Conservation (phyloP, 129 eudicot genomes). For the Silybum marianum region DNA sequence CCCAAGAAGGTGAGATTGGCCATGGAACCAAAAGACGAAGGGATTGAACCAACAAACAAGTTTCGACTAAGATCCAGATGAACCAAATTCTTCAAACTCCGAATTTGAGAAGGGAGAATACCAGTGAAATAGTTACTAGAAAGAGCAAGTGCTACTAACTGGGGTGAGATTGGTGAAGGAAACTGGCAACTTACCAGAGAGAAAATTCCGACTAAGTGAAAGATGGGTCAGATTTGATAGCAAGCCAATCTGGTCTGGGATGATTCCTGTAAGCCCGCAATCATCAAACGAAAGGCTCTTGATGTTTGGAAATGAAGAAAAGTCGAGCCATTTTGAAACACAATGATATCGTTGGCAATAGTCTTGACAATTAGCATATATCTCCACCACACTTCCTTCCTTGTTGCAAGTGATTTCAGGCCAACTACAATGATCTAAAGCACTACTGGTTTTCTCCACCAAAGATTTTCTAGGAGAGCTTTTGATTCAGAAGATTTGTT, state of each 20-base stretch:
- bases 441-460: no score
- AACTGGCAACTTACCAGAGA: neutral
- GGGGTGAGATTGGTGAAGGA: conserved; percentile 15
- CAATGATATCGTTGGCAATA: no score
- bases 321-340: no score
- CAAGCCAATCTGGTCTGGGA: neutral
- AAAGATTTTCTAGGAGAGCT: no score
- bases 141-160: conserved; percentile 5
- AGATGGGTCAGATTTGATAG: neutral
- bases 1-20: neutral
- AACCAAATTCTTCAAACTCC: neutral
- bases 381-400: no score
- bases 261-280: no score
- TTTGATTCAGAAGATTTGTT: neutral
- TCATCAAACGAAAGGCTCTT: no score
- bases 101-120: neutral
- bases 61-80: neutral
- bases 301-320: no score
- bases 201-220: neutral
- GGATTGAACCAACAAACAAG: conserved; percentile 20
- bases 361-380: no score
- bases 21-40: conserved; percentile 17
- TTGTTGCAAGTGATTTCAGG: no score
- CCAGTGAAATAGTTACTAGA: conserved; percentile 7
- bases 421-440: no score